phyloP scores from a whole-genome alignment of 139 green algal genomes.

The Coccomyxa sp. region DNA sequence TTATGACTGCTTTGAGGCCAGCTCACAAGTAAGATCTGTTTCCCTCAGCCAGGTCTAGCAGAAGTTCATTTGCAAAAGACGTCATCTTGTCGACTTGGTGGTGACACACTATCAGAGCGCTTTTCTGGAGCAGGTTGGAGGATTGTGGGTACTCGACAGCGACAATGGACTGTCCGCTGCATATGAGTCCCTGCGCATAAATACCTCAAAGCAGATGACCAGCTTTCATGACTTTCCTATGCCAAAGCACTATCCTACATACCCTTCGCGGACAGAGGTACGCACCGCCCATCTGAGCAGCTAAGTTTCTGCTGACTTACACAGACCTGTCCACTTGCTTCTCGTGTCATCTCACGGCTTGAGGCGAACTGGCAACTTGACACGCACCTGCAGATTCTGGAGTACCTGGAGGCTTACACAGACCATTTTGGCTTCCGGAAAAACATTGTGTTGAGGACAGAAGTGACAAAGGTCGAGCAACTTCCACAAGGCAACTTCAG shows the following conservation, averaged over 20 bases:
- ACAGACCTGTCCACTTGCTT: too few species aligned
- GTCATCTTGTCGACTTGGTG: too few species aligned
- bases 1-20: neutral
- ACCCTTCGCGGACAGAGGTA: neutral
- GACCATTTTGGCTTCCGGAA: neutral
- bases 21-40: neutral
- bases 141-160: neutral
- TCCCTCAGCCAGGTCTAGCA: too few species aligned
- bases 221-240: neutral
- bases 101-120: too few species aligned
- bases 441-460: neutral
- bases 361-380: too few species aligned
- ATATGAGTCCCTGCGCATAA: neutral
- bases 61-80: too few species aligned
- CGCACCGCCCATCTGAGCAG: too few species aligned
- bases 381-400: neutral
- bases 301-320: too few species aligned
- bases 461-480: neutral
- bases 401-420: neutral
- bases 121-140: neutral
- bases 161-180: neutral
- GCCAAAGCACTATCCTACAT: neutral
- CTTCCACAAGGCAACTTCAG: neutral
- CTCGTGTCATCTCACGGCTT: too few species aligned
- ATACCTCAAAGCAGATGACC: neutral